Base-by-base conservation (phyloP, 768 basidiomycete species). In the Panaeolus papilionaceus region DNA sequence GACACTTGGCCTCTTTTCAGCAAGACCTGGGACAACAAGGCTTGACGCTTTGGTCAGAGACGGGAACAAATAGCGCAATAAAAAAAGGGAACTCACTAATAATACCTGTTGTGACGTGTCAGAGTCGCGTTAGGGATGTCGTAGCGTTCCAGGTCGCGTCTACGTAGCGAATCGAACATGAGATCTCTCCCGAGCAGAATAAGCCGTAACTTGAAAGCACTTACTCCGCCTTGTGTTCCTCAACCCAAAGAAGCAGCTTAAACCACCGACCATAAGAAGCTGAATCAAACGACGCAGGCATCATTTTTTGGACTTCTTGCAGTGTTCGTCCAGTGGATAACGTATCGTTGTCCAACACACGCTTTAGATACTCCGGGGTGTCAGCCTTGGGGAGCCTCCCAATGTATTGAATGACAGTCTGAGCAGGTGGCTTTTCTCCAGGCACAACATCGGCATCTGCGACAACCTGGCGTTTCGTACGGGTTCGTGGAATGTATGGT, bases 1-100 rank as follows among this genome's bases (percentile, higher is more conserved):
- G 16, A 89, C 83, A 67, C 85, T 85, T 0, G 87, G 85, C 0
- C 87, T 79, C 66, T 87, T 88, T 70, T 89, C 88, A 1, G 87
- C 85, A 7, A 89, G 74, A 1, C 87, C 88, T 14, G 85, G 79
- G 20, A 77, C 74, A 0, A 12, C 20, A 16, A 78, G 68, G 66
- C 79, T 80, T 33, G 33, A 33, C 5, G 33, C 33, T 5, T 5
- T 33, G 3, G 33, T 44, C 28, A 47, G 39, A 45, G 38, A 51
- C 14, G 16, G 44, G 33, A 62, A 33, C n/a, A 38, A 39, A 62
- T 16, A 18, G 10, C n/a, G 7, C n/a, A 28, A 37, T 16, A 28
- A 37, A 44, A 12, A 18, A 18, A 16, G 2, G 62, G 6, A 62
- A 67, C 83, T 44, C 67, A 84, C 84, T 81, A 81, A 69, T 83